Conservation (phyloP, 208 protist genomes). For the Trypanosoma scelopori region DNA sequence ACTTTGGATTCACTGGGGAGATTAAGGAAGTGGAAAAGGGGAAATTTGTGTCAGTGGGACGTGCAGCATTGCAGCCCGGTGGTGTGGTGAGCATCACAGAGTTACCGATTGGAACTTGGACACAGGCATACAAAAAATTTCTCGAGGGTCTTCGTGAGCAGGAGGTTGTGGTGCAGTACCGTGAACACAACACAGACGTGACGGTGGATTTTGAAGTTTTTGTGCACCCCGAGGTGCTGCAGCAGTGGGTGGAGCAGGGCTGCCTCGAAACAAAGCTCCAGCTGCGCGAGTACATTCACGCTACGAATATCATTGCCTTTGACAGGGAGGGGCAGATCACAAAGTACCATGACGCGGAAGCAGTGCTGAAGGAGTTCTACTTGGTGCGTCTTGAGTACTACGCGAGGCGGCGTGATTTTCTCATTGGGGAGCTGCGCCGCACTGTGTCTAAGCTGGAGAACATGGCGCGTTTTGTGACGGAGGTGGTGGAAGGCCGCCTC, state of each 20-base stretch:
- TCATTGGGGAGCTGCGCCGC: conserved; percentile 85
- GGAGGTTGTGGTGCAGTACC: conserved; percentile 93
- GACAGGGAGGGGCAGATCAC: conserved; percentile 94
- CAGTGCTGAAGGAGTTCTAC: conserved; percentile 98
- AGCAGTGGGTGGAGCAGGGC: conserved; percentile 68
- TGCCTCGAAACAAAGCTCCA: conserved; percentile 93
- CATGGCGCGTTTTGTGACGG: conserved; percentile 98
- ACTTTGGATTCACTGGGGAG: conserved; percentile 95
- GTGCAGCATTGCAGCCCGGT: conserved; percentile 65
- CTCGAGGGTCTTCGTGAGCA: conserved; percentile 92
- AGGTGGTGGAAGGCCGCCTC: conserved; percentile 94
- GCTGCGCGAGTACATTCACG: conserved; percentile 85
- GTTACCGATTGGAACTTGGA: conserved; percentile 97
- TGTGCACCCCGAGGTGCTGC: conserved; percentile 87
- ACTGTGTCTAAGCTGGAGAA: conserved; percentile 94
- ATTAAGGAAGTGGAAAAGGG: conserved; percentile 85
- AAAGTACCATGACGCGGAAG: conserved; percentile 92
- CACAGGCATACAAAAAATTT: conserved; percentile 93
- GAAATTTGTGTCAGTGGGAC: conserved; percentile 79
- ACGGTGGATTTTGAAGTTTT: conserved; percentile 94
- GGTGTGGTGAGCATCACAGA: conserved; percentile 95
- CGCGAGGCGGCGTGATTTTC: conserved; percentile 94
- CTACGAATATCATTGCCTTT: conserved; percentile 98
- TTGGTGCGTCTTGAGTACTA: conserved; percentile 96
- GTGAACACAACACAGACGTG: conserved; percentile 97